Conservation (phyloP, 2,329 filamentous ascomycete genomes). For the Metarhizium album region DNA sequence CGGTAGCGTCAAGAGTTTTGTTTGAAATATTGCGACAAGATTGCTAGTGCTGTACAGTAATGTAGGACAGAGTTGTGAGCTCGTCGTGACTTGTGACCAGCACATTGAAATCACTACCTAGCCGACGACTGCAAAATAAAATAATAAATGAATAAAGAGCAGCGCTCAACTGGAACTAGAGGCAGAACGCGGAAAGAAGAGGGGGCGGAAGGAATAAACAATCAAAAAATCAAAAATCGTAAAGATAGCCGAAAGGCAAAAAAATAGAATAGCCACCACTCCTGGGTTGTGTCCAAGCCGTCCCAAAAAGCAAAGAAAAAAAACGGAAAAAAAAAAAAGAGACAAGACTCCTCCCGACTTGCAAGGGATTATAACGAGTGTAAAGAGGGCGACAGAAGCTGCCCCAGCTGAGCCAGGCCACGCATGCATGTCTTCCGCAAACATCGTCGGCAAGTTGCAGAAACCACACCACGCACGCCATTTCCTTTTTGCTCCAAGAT, state of each 20-base stretch:
- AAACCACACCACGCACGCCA: constrained; percentile 18
- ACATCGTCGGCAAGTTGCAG: constrained; percentile 1
- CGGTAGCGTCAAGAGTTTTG: constrained; percentile 6
- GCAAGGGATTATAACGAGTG: constrained; percentile 40
- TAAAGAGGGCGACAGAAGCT: constrained; percentile 26
- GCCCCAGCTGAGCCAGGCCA: background rate
- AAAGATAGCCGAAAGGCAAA: background rate
- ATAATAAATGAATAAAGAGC: background rate
- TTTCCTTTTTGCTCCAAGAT: constrained; percentile 6
- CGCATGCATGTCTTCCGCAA: background rate
- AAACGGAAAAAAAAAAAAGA: too few relatives aligned
- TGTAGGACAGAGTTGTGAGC: constrained; percentile 8
- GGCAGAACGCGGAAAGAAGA: background rate
- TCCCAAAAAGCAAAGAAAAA: too few relatives aligned
- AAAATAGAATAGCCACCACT: background rate
- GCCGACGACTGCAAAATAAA: too few relatives aligned
- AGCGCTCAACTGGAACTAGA: background rate
- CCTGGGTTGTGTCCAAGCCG: background rate
- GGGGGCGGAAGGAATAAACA: background rate
- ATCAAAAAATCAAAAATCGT: background rate
- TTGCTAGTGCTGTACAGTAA: constrained; percentile 1
- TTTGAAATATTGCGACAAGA: constrained; percentile 4
- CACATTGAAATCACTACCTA: constrained; percentile 17
- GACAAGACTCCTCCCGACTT: constrained; percentile 24
- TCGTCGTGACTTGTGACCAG: constrained; percentile 20